These are phyloP conservation scores for Peniophora sp. DNA, from an alignment of 1,284 basidiomycete species.

Conservation along the genomic window DNA sequence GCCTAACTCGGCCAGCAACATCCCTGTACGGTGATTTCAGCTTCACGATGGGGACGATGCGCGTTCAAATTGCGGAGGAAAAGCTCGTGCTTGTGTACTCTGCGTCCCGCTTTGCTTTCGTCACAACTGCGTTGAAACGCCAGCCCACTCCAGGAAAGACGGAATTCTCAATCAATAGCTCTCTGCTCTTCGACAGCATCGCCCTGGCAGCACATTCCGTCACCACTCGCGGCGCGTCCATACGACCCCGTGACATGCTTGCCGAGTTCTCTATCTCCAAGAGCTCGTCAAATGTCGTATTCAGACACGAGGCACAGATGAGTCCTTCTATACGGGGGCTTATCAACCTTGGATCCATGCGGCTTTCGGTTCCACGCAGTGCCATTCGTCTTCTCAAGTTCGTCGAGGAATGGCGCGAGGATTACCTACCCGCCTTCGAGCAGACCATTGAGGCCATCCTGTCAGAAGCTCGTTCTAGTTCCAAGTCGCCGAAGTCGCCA, in stretches of 20 bases:
- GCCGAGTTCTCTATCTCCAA: slow-evolving; percentile 45
- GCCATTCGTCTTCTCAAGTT: slow-evolving; percentile 71
- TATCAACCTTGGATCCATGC: slow-evolving; percentile 35
- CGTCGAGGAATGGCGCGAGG: slow-evolving; percentile 69
- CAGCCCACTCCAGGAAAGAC: slow-evolving; percentile 11
- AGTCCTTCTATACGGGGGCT: slow-evolving; percentile 34
- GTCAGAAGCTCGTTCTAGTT: slow-evolving; percentile 41
- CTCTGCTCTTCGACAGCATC: slow-evolving; percentile 37
- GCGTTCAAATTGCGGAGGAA: slow-evolving; percentile 47
- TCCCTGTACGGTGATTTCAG: slow-evolving; percentile 18
- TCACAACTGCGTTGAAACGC: slow-evolving; percentile 31
- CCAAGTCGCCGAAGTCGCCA: slow-evolving; percentile 17
- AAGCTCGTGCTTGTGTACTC: slow-evolving; percentile 41
- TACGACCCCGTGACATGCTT: slow-evolving; percentile 43
- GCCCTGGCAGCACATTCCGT: slow-evolving; percentile 53
- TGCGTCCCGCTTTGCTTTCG: slow-evolving; percentile 30
- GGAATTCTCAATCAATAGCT: slow-evolving; percentile 39
- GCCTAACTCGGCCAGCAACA: neutral
- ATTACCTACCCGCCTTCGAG: slow-evolving; percentile 67
- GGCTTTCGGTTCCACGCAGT: slow-evolving; percentile 67
- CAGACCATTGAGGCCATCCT: slow-evolving; percentile 56
- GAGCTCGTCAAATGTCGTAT: slow-evolving; percentile 36
- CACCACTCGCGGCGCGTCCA: slow-evolving; percentile 20
- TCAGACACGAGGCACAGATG: slow-evolving; percentile 34
- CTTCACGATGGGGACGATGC: slow-evolving; percentile 30